A percentile compares a stretch with the other conserved stretches of the same genome.
Evolutionary conservation across 768 basidiomycete species (phyloP).

Genomic region (Floccularia luteovirens): DNA sequence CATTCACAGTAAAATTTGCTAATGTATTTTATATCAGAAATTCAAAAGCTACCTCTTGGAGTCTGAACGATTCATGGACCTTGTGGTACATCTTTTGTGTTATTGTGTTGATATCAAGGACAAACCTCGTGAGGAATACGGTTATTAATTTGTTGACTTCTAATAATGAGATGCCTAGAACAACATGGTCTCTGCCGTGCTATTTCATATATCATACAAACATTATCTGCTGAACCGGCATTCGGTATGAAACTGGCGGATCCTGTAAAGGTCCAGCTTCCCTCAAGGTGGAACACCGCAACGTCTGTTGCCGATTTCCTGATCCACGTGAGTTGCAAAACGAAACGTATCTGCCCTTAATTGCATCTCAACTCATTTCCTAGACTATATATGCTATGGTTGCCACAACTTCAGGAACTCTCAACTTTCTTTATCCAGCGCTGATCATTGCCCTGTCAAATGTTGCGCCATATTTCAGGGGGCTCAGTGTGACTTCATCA

Average conservation of each 20-base stretch:
- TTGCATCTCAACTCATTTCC: too few species aligned
- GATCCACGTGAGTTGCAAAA: slow-evolving; percentile 54
- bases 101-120: slow-evolving; percentile 88
- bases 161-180: too few species aligned
- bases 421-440: slow-evolving; percentile 87
- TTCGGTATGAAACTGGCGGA: slow-evolving; percentile 69
- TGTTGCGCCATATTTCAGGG: slow-evolving; percentile 77
- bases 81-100: slow-evolving; percentile 73
- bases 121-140: slow-evolving; percentile 71
- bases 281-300: slow-evolving; percentile 65
- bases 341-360: too few species aligned
- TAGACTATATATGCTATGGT: slow-evolving; percentile 88
- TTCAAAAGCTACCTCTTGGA: slow-evolving; percentile 79
- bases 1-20: neutral
- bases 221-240: slow-evolving; percentile 74
- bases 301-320: slow-evolving; percentile 84
- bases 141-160: too few species aligned
- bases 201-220: slow-evolving; percentile 87
- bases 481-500: slow-evolving; percentile 74
- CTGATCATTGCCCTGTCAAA: slow-evolving; percentile 88
- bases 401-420: slow-evolving; percentile 74
- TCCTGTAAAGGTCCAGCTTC: slow-evolving; percentile 58
- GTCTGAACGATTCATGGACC: slow-evolving; percentile 70
- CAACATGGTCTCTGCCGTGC: slow-evolving; percentile 88
- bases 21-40: slow-evolving; percentile 48